Evolutionary conservation across 306 rosid species (phyloP).

Genomic region (Rosa rugosa): DNA sequence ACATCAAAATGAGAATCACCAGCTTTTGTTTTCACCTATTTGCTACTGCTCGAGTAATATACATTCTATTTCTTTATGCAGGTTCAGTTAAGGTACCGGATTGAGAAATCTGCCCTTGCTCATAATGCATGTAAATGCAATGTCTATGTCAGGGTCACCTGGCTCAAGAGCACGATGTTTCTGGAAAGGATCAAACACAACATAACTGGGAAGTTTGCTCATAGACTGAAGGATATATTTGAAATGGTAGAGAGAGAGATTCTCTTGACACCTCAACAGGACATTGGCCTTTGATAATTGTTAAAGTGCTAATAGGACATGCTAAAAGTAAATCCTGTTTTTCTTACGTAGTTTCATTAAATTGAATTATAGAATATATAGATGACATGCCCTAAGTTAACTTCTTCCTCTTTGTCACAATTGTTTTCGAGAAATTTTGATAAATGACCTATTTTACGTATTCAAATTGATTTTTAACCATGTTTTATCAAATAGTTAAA

Average conservation of each 20-base stretch:
- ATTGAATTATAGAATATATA: too few relatives aligned
- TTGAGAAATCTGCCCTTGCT: slow-evolving; percentile 51
- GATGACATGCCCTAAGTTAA: too few relatives aligned
- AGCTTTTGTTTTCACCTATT: background rate
- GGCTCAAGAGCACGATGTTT: slow-evolving; percentile 69
- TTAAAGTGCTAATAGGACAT: background rate
- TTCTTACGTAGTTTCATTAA: too few relatives aligned
- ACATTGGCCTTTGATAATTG: slow-evolving; percentile 7
- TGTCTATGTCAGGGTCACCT: slow-evolving; percentile 45
- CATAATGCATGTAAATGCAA: slow-evolving; percentile 59
- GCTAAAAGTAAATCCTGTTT: background rate
- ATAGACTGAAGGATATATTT: slow-evolving; percentile 47
- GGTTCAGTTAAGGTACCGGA: slow-evolving; percentile 64
- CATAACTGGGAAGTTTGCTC: slow-evolving; percentile 49
- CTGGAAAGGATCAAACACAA: slow-evolving; percentile 59
- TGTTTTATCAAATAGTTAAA: too few relatives aligned
- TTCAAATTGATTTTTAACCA: too few relatives aligned
- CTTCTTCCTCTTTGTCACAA: too few relatives aligned
- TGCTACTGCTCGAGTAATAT: background rate
- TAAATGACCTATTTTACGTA: too few relatives aligned
- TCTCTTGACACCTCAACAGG: slow-evolving; percentile 30
- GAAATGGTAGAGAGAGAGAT: slow-evolving; percentile 60
- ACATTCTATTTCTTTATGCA: slow-evolving; percentile 24
- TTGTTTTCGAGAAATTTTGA: too few relatives aligned
- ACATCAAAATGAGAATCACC: background rate